A percentile compares a stretch with the other conserved stretches of the same genome.
phyloP scores from a whole-genome alignment of 2,329 filamentous ascomycete genomes.

The Mariannaea elegans region DNA sequence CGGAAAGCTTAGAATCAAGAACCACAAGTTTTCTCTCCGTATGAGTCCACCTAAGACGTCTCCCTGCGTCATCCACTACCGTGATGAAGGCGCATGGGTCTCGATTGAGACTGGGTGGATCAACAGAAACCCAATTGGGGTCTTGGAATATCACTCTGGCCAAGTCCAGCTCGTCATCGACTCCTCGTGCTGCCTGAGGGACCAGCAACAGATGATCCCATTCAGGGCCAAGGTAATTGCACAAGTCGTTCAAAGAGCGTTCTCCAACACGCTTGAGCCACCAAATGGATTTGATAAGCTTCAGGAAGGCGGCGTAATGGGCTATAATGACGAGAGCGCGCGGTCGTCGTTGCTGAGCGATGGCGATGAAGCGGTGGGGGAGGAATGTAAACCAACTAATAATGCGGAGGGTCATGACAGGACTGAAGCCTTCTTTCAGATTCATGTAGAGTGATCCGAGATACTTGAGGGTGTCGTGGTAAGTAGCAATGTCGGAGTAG shows the following conservation, averaged over 20 bases:
- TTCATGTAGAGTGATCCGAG: slow-evolving; percentile 62
- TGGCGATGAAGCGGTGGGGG: slow-evolving; percentile 53
- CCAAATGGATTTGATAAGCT: slow-evolving; percentile 55
- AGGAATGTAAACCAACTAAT: slow-evolving; percentile 64
- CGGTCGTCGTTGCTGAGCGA: slow-evolving; percentile 52
- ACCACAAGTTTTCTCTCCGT: slow-evolving; percentile 33
- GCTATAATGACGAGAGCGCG: slow-evolving; percentile 62
- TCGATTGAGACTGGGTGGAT: slow-evolving; percentile 19
- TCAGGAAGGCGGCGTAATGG: slow-evolving; percentile 61
- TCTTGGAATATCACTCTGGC: slow-evolving; percentile 56
- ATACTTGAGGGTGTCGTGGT: slow-evolving; percentile 58
- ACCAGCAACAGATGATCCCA: slow-evolving; percentile 54
- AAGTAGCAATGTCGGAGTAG: slow-evolving; percentile 48
- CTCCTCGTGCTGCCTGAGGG: slow-evolving; percentile 49
- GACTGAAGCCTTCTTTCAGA: slow-evolving; percentile 53
- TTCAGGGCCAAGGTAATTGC: slow-evolving; percentile 47
- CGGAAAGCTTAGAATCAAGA: slow-evolving; percentile 28
- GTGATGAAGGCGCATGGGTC: slow-evolving; percentile 28
- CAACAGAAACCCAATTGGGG: slow-evolving; percentile 48
- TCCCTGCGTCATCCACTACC: slow-evolving; percentile 35
- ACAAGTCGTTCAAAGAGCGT: slow-evolving; percentile 56
- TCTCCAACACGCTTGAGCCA: slow-evolving; percentile 59
- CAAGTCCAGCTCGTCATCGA: slow-evolving; percentile 47
- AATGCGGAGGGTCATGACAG: slow-evolving; percentile 58
- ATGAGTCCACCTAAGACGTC: slow-evolving; percentile 33